A percentile compares a stretch with the other conserved stretches of the same genome.
Evolutionary conservation across 148 eudicot species (phyloP).

Genomic region (Fagopyrum tataricum): DNA sequence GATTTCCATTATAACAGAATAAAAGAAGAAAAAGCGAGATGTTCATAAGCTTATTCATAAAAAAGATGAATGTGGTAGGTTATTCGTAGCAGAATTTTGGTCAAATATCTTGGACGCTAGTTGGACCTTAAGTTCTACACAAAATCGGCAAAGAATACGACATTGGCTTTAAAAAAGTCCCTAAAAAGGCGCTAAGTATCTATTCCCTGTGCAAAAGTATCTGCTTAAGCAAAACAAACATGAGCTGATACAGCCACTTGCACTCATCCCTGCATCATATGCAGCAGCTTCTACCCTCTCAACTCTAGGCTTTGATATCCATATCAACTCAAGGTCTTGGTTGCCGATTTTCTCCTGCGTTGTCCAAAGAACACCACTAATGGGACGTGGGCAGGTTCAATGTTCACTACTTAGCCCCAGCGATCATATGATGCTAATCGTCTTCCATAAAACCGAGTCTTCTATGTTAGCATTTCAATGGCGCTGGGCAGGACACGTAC

Average conservation of each 20-base stretch:
- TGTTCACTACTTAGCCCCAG: background rate
- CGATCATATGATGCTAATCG: background rate
- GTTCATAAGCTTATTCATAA: background rate
- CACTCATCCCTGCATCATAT: no score
- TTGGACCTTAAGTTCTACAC: background rate
- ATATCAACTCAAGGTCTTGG: background rate
- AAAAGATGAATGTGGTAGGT: background rate
- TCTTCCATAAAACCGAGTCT: background rate
- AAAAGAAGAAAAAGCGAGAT: background rate
- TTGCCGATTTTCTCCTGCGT: background rate
- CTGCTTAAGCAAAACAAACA: background rate
- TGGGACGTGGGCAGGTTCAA: background rate
- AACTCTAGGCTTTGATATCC: background rate
- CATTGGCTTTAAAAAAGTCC: background rate
- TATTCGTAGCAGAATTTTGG: background rate
- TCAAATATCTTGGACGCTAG: background rate
- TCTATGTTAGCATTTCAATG: conserved; percentile 61
- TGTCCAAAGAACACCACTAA: background rate
- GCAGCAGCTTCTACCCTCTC: background rate
- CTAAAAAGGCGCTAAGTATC: background rate
- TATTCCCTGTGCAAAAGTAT: background rate
- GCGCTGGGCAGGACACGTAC: conserved; percentile 58
- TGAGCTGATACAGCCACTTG: background rate
- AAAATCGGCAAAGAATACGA: background rate
- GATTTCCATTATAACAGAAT: no score